Base-by-base conservation (phyloP, 108 stramenopile genomes). In the Nannochloropsis gaditana region DNA sequence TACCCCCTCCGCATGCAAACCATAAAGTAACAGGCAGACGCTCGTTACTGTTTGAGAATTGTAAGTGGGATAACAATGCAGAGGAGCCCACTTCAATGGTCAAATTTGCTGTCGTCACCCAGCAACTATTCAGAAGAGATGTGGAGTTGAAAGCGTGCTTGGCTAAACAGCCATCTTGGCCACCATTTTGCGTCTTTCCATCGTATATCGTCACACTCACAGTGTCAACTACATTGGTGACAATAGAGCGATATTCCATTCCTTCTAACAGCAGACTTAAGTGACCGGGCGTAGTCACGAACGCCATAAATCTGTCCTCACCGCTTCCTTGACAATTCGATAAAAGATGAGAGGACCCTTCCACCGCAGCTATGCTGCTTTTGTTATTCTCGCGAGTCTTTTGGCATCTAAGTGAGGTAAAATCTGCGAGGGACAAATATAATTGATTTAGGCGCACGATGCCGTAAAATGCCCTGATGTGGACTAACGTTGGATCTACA, bases 231-330 rank as follows among this genome's bases (percentile, higher is more conserved):
- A 73, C 59, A n/a, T 73, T 73, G 59, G 59, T 15, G 59, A n/a
- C n/a, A n/a, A n/a, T n/a, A n/a, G 59, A 73, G 59, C 59, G 59
- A 73, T 73, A 73, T n/a, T 73, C 59, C 59, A 73, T 73, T n/a
- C 59, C 59, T 73, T 73, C 59, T n/a, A 73, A 73, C n/a, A 73
- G n/a, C 19, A 73, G 59, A n/a, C n/a, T 3, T 73, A 73, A 73
- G 59, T 73, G 59, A n/a, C 19, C 59, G 4, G 59, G 59, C 19
- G 59, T n/a, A 73, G 59, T n/a, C 59, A 73, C 59, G n/a, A 73
- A 73, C 59, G n/a, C 59, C 59, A 73, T 73, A 2, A 3, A n/a
- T 73, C 59, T 15, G 59, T 73, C 59, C 8, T 73, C 59, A n/a
- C 59, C 59, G n/a, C 59, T 73, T 73, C 59, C 59, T n/a, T 73